Base-by-base conservation (phyloP, 352 stramenopile genomes). In the Pythium sukuiense region DNA sequence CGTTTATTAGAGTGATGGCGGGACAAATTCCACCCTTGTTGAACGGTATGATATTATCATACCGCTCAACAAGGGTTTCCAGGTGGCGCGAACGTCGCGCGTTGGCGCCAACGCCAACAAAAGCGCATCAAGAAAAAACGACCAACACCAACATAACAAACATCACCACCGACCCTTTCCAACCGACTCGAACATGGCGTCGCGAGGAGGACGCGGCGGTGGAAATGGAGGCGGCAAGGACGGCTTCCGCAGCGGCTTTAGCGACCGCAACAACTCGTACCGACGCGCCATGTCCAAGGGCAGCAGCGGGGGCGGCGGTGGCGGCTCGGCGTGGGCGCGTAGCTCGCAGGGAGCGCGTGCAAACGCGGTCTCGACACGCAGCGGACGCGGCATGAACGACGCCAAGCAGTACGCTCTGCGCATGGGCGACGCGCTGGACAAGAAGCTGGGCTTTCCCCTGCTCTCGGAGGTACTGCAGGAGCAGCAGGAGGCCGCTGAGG, bases 291-390 rank as follows among this genome's bases (percentile, higher is more conserved):
- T 86, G n/a, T 81, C 79, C 55, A 69, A 69, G 35, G 63, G 63
- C 20, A 60, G 56, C 55, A 55, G 63, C 20, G 45, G 45, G 20
- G 45, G 45, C 45, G 54, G 59, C 20, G 39, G 61, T 0, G 72
- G 71, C 11, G 84, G 84, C 1, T 87, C 79, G 3, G 80, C 85
- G 6, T 92, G 83, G 85, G 74, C 77, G 7, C 81, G 80, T 20
- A 90, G 62, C 67, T 93, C 85, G 29, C 83, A 93, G 56, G 85
- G 85, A 33, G 77, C 85, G 56, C 85, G 85, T 30, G 80, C 81
- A 26, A 91, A 93, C 54, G 79, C 80, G 1, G 61, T 63, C 33
- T 61, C 65, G 3, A 57, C 55, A 35, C 78, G 76, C 43, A 63
- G 57, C 39, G 74, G 77, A 13, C 77, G 74, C 54, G 76, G 67